Evolutionary conservation across 352 stramenopile species (phyloP).

Genomic region (Phytophthora colocasiae): DNA sequence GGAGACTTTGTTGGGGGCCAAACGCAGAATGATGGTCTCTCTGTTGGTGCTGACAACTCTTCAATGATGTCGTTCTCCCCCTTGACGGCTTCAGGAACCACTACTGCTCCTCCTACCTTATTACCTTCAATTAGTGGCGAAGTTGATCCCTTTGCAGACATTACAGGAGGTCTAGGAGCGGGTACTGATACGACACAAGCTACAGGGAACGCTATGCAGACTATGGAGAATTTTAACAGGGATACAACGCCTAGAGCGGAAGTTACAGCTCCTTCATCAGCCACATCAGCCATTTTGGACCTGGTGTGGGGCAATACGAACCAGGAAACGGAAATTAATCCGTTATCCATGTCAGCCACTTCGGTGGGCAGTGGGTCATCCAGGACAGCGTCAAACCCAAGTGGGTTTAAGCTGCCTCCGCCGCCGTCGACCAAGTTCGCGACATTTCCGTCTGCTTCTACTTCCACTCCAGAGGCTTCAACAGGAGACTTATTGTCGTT

Average conservation of each 20-base stretch:
- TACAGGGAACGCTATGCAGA: neutral
- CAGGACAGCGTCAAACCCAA: conserved; percentile 21
- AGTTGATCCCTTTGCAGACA: conserved; percentile 49
- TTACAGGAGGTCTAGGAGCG: conserved; percentile 25
- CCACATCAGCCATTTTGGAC: conserved; percentile 34
- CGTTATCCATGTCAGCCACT: conserved; percentile 8
- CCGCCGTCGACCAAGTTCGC: conserved; percentile 24
- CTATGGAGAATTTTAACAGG: neutral
- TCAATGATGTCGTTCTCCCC: conserved; percentile 55
- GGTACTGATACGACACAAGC: neutral
- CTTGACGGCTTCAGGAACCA: conserved; percentile 15
- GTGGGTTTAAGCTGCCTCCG: conserved; percentile 23
- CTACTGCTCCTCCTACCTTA: conserved; percentile 14
- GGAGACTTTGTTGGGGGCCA: conserved; percentile 15
- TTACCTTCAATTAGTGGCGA: conserved; percentile 41
- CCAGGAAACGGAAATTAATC: conserved; percentile 13
- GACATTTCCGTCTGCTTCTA: conserved; percentile 21
- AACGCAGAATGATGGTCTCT: neutral
- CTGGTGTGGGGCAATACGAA: conserved; percentile 35
- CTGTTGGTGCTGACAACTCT: conserved; percentile 10
- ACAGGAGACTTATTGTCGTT: conserved; percentile 66
- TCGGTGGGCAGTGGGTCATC: conserved; percentile 9
- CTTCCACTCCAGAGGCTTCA: conserved; percentile 17
- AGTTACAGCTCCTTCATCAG: conserved; percentile 12
- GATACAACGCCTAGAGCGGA: neutral